Evolutionary conservation across 2,329 filamentous ascomycete species (phyloP), one percentile per base, ranked within the genome.

Genomic region (Colletotrichum ledebouriae): DNA sequence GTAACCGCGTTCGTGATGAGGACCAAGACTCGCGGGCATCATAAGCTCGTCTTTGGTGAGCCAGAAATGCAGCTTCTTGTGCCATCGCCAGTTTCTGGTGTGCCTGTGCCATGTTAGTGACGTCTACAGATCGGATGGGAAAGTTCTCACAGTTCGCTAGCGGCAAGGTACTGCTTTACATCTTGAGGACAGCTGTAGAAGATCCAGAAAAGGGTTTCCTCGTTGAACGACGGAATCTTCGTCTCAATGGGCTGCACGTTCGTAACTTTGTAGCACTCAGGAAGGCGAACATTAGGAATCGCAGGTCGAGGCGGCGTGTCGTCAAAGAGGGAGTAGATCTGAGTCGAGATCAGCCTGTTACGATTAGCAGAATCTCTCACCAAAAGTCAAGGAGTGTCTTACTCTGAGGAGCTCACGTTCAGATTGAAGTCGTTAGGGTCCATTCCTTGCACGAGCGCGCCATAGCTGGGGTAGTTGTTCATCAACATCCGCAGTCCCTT

Each of bases 201-300:
- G 71, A 91, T 91, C 84, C 87, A 90, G 77, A 91, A 88, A 55
- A 91, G 78, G 0, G 89, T 90, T 77, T 91, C 89, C 71, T 91
- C 89, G 72, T 90, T 90, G 77, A 91, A 90, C 71, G 85, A 90
- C 46, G 82, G 82, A 56, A 91, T 89, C 77, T 91, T 91, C 72
- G 84, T 87, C 70, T 90, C 87, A 59, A 91, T 85, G 3, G 87
- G 84, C 71, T 89, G 87, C 29, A 90, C 87, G 70, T 91, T 91
- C 70, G 85, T 88, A 39, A 91, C 89, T 60, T 84, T 86, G 74
- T 91, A 91, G 77, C 89, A 91, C 52, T 91, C 89, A 0, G 89
- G 89, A 34, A 91, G 78, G 12, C 83, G 83, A 70, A 86, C 88
- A 63, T 85, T 86, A 22, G 85, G 84, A 37, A 89, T 81, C 3